Percentiles rank a stretch among this genome's conserved stretches.
Evolutionary conservation across 139 green algal species (phyloP).

Genomic region (Yamagishiella unicocca): DNA sequence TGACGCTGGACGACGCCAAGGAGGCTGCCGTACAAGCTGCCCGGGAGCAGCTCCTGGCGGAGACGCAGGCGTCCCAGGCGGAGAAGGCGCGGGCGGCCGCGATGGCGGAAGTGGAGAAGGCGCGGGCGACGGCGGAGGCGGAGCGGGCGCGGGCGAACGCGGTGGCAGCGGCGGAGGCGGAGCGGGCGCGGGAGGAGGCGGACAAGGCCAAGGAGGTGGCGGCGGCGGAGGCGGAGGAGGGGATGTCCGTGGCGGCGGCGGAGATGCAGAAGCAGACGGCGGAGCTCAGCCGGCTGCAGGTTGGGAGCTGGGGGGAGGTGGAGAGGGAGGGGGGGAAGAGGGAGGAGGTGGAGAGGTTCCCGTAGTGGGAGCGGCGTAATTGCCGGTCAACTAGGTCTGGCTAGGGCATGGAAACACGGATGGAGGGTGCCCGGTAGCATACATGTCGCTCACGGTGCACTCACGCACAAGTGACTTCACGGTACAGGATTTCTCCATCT

Average conservation of each 20-base stretch:
- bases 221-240: slow-evolving; percentile 1
- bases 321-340: not conserved
- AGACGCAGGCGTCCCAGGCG: not conserved
- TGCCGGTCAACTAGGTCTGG: no score
- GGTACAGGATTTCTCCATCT: no score
- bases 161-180: not conserved
- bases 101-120: slow-evolving; percentile 11
- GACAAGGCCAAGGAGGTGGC: not conserved
- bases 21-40: not conserved
- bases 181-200: not conserved
- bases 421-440: no score
- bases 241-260: not conserved
- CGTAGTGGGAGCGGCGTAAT: no score
- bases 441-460: no score
- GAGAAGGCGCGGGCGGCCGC: not conserved
- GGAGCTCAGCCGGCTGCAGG: slow-evolving; percentile 14
- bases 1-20: not conserved
- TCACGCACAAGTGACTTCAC: no score
- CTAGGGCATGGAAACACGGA: no score
- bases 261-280: not conserved
- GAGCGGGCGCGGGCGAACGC: not conserved
- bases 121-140: not conserved
- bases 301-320: not conserved
- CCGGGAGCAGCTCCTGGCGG: not conserved
- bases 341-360: no score